These are phyloP conservation scores for Aegilops tauschii DNA, from an alignment of 176 grass and related monocot species.

Conservation along the genomic window DNA sequence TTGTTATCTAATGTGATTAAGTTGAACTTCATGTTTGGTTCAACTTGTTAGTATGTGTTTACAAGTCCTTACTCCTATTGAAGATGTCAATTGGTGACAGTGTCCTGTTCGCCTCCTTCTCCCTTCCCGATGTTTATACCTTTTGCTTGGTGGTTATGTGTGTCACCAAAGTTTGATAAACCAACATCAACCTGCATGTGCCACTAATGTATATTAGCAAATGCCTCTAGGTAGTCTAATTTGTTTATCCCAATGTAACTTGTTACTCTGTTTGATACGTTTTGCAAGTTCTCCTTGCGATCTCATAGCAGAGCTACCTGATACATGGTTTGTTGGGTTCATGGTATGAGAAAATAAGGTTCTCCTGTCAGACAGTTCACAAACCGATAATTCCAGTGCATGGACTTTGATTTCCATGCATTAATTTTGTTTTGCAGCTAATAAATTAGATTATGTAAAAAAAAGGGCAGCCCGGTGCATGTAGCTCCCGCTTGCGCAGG, in stretches of 20 bases:
- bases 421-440: neutral
- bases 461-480: too few species aligned
- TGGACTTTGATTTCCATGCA: neutral
- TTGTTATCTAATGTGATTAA: constrained; percentile 1
- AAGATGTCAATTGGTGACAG: neutral
- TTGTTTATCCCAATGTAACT: neutral
- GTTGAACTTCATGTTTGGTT: neutral
- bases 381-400: neutral
- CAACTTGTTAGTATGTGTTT: constrained; percentile 13
- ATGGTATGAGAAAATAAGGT: neutral
- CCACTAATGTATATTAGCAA: neutral
- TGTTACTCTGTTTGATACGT: neutral
- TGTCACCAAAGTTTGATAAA: neutral
- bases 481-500: too few species aligned
- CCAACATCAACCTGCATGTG: neutral
- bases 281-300: neutral
- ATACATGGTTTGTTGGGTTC: neutral
- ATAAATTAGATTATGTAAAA: neutral
- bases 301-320: neutral
- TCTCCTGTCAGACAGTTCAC: neutral
- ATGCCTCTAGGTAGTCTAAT: neutral
- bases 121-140: neutral
- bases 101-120: neutral
- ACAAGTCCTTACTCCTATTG: neutral
- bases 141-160: neutral